These are phyloP conservation scores for Termitomyces sp. DNA, from an alignment of 768 basidiomycete species.

Conservation along the genomic window DNA sequence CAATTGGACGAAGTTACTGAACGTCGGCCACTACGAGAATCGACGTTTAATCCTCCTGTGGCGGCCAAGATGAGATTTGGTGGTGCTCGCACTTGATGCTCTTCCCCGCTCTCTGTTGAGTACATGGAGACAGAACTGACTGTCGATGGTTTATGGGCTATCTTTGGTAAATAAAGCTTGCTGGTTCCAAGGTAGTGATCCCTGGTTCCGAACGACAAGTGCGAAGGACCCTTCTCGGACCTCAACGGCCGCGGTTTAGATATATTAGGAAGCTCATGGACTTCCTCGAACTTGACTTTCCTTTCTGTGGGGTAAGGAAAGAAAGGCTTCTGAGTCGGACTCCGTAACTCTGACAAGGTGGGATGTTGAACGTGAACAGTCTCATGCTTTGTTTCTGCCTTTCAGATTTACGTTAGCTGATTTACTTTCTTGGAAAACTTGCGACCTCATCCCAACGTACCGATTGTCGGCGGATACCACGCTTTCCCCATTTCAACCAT, in stretches of 20 bases:
- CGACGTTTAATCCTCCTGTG: slow-evolving; percentile 16
- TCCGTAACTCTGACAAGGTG: slow-evolving; percentile 9
- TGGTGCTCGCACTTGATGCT: slow-evolving; percentile 19
- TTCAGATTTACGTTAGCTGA: slow-evolving; percentile 12
- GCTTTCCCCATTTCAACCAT: slow-evolving; percentile 44
- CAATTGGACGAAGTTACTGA: slow-evolving; percentile 14
- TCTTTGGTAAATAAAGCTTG: slow-evolving; percentile 1
- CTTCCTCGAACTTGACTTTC: slow-evolving; percentile 37
- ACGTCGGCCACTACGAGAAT: slow-evolving; percentile 10
- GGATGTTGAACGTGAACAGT: slow-evolving; percentile 20
- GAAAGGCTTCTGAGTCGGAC: slow-evolving; percentile 22
- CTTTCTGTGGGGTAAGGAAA: slow-evolving; percentile 20
- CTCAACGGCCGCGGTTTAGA: slow-evolving; percentile 12
- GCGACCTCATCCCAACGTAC: background rate
- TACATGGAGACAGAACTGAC: slow-evolving; percentile 21
- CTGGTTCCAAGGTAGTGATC: background rate
- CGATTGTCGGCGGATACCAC: slow-evolving; percentile 30
- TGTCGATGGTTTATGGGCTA: slow-evolving; percentile 22
- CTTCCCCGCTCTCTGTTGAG: slow-evolving; percentile 26
- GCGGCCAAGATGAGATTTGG: slow-evolving; percentile 32
- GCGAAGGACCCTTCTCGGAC: slow-evolving; percentile 8
- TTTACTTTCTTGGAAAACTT: background rate
- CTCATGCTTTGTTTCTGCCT: slow-evolving; percentile 29
- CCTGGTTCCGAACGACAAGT: background rate
- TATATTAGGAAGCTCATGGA: slow-evolving; percentile 1